Conservation (phyloP, 2,329 filamentous ascomycete species). For the Pseudopyricularia cyperi region DNA sequence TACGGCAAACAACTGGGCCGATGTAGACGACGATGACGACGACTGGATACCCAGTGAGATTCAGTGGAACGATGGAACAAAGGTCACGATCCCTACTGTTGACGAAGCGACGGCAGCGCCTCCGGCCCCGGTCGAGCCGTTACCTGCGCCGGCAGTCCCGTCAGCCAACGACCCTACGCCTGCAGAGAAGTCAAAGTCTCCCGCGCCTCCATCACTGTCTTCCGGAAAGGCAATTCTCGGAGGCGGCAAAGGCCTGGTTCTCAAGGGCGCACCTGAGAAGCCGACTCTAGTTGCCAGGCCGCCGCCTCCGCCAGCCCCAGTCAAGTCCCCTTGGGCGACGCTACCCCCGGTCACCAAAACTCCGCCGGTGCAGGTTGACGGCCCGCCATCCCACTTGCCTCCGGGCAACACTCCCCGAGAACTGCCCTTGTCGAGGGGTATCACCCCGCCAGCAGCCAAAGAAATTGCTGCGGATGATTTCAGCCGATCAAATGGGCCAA, state of each 20-base stretch:
- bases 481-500: constrained; percentile 55
- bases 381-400: constrained; percentile 17
- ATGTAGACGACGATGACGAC: constrained; percentile 80
- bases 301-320: constrained; percentile 50
- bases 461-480: constrained; percentile 94
- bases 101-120: constrained; percentile 26
- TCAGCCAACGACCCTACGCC: constrained; percentile 13
- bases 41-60: constrained; percentile 79
- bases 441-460: constrained; percentile 45
- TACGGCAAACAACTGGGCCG: constrained; percentile 62
- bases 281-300: constrained; percentile 63
- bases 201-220: constrained; percentile 24
- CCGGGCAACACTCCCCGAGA: constrained; percentile 26
- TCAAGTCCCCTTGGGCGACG: constrained; percentile 85
- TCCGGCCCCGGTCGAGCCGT: constrained; percentile 10
- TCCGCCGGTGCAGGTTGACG: constrained; percentile 53
- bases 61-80: constrained; percentile 80
- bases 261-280: constrained; percentile 58
- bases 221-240: constrained; percentile 32
- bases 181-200: constrained; percentile 31
- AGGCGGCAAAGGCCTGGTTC: constrained; percentile 46
- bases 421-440: constrained; percentile 29
- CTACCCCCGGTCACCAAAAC: constrained; percentile 76
- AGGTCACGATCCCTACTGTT: constrained; percentile 56
- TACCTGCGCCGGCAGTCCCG: constrained; percentile 8